Evolutionary conservation across 345 rosid genomes (phyloP).

Genomic region (Physaria fendleri): DNA sequence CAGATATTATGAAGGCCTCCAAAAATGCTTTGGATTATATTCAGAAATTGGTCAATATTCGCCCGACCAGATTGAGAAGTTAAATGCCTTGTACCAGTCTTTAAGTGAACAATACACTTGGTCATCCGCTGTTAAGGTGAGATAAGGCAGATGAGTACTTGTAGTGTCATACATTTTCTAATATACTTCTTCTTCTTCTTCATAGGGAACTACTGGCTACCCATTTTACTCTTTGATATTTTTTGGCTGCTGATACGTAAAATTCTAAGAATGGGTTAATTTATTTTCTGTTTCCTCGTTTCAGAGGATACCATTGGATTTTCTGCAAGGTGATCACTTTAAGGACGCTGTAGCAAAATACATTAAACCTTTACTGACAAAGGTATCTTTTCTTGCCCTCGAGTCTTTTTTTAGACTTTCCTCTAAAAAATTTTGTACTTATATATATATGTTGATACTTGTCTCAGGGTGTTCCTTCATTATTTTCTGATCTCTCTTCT

Average conservation of each 20-base stretch:
- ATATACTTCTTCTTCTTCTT: background rate
- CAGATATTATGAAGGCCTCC: conserved; percentile 94
- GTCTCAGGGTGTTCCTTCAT: conserved; percentile 90
- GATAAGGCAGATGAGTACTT: conserved; percentile 6
- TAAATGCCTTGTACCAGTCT: conserved; percentile 72
- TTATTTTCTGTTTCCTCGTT: conserved; percentile 16
- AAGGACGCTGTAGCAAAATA: conserved; percentile 75
- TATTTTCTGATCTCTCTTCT: conserved; percentile 94
- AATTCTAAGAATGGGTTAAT: background rate
- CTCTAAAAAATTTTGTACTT: conserved; percentile 1
- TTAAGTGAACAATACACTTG: conserved; percentile 60
- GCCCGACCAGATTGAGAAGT: conserved; percentile 62
- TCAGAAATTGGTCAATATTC: conserved; percentile 60
- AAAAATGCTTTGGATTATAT: conserved; percentile 62
- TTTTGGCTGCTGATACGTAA: background rate
- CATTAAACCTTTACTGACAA: conserved; percentile 76
- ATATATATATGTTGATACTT: conserved; percentile 10
- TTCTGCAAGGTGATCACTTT: conserved; percentile 75
- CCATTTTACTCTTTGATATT: background rate
- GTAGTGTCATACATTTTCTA: background rate
- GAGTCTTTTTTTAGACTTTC: conserved; percentile 8
- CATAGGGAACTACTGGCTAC: background rate
- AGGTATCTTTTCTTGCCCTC: conserved; percentile 39
- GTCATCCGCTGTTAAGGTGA: conserved; percentile 98
- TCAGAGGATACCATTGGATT: conserved; percentile 96